phyloP scores from a whole-genome alignment of 768 basidiomycete genomes.

The Auriscalpium microsporum region DNA sequence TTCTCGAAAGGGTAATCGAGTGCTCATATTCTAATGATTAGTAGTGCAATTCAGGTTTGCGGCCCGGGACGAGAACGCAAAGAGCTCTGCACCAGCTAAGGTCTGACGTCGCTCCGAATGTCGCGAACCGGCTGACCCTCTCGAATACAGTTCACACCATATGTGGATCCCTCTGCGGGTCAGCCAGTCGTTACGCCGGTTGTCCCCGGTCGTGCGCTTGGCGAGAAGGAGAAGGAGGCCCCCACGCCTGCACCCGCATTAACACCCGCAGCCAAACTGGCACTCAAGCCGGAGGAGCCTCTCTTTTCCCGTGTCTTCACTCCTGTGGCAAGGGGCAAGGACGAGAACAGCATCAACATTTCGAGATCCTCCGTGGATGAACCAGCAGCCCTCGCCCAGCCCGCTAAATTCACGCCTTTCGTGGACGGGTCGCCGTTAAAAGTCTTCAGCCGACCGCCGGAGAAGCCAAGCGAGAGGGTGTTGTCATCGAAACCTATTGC shows the following conservation, averaged over 20 bases:
- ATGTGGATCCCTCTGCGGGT: conserved; percentile 46
- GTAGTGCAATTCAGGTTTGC: conserved; percentile 29
- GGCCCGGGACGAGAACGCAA: conserved; percentile 57
- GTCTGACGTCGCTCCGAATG: conserved; percentile 3
- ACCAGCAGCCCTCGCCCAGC: neutral
- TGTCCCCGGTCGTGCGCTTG: conserved; percentile 34
- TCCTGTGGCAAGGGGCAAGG: conserved; percentile 24
- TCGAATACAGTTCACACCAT: conserved; percentile 52
- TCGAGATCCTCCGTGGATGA: neutral
- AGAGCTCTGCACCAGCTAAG: conserved; percentile 28
- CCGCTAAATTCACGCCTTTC: conserved; percentile 28
- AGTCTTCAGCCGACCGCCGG: conserved; percentile 66
- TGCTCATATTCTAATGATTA: no score
- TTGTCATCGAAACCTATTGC: conserved; percentile 14
- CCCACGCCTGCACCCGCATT: conserved; percentile 7
- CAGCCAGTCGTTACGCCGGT: conserved; percentile 29
- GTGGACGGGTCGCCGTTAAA: conserved; percentile 36
- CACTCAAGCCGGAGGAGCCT: conserved; percentile 18
- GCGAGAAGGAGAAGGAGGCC: conserved; percentile 47
- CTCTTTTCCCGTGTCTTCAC: conserved; percentile 62
- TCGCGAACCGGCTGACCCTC: neutral
- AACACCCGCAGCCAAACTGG: conserved; percentile 17
- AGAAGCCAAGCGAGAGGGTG: conserved; percentile 16
- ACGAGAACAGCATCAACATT: neutral
- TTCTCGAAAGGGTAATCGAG: no score